These are phyloP conservation scores for Penicillium corylophilum DNA, from an alignment of 2,329 filamentous ascomycete genomes.

Conservation along the genomic window DNA sequence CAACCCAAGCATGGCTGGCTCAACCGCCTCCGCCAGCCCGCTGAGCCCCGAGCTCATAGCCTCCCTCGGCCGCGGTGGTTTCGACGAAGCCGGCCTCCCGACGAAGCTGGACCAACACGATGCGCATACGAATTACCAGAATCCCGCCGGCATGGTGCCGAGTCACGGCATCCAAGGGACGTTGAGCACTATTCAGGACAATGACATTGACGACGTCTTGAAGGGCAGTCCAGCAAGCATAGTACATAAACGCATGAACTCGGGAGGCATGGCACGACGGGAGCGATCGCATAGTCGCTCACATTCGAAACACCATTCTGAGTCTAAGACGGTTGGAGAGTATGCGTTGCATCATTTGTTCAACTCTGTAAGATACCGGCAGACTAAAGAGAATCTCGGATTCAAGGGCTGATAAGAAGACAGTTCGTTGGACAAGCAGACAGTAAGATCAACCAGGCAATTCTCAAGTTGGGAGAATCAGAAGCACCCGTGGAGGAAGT, in stretches of 20 bases:
- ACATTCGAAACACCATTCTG: conserved; percentile 69
- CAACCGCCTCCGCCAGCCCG: conserved; percentile 73
- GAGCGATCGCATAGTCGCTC: conserved; percentile 74
- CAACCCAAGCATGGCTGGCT: conserved; percentile 72
- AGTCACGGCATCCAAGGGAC: conserved; percentile 27
- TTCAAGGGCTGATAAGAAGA: conserved; percentile 30
- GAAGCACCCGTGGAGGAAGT: conserved; percentile 84
- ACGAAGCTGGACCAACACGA: conserved; percentile 36
- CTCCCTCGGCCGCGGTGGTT: conserved; percentile 58
- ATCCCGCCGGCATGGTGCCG: conserved; percentile 44
- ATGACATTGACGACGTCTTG: conserved; percentile 30
- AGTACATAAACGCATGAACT: conserved; percentile 49
- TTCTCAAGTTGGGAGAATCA: conserved; percentile 73
- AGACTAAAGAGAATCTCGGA: too few species aligned
- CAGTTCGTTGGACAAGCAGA: conserved; percentile 95
- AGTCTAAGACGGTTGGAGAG: conserved; percentile 92
- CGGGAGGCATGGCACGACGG: conserved; percentile 65
- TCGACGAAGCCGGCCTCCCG: conserved; percentile 43
- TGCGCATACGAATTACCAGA: conserved; percentile 26
- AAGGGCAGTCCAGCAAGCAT: conserved; percentile 26
- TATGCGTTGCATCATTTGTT: conserved; percentile 96
- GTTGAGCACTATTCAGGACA: conserved; percentile 41
- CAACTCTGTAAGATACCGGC: conserved; percentile 66
- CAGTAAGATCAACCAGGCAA: conserved; percentile 87
- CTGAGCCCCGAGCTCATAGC: conserved; percentile 84